These are phyloP conservation scores for Dittrichia graveolens DNA, from an alignment of 129 eudicot species.

Conservation along the genomic window DNA sequence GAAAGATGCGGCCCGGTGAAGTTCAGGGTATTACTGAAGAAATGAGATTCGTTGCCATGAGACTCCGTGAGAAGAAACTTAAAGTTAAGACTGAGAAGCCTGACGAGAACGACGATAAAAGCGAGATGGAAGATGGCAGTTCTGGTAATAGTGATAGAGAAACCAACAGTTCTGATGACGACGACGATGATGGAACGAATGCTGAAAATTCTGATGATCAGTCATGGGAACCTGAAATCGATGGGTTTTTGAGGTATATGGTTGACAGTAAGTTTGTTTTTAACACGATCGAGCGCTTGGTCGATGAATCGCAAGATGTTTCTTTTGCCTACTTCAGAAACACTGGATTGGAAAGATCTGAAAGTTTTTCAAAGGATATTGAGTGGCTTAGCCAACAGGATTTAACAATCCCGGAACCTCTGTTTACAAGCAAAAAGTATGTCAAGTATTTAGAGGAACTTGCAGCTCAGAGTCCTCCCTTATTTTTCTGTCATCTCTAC, in stretches of 20 bases:
- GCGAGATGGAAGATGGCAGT: conserved; percentile 9
- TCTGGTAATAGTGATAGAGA: conserved; percentile 22
- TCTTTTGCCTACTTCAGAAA: conserved; percentile 49
- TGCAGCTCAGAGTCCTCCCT: conserved; percentile 35
- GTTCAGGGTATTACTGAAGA: conserved; percentile 80
- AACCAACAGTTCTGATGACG: background rate
- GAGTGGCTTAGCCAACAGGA: conserved; percentile 25
- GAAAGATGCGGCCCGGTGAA: conserved; percentile 76
- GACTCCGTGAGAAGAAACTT: conserved; percentile 49
- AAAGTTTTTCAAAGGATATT: conserved; percentile 34
- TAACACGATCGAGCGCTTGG: conserved; percentile 66
- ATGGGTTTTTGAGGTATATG: conserved; percentile 72
- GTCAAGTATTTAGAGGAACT: conserved; percentile 36
- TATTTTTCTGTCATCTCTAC: background rate
- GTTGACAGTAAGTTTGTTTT: conserved; percentile 78
- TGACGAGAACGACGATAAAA: background rate
- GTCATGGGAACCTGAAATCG: conserved; percentile 72
- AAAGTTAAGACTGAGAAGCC: conserved; percentile 14
- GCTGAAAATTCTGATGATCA: background rate
- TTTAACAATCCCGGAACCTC: conserved; percentile 25
- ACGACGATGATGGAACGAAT: too few species aligned
- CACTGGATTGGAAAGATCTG: conserved; percentile 41
- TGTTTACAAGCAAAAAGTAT: conserved; percentile 28
- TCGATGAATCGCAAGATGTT: conserved; percentile 73
- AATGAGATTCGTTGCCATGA: conserved; percentile 96